Evolutionary conservation across 441 rosid species (phyloP).

Genomic region (Raphanus hybrid): DNA sequence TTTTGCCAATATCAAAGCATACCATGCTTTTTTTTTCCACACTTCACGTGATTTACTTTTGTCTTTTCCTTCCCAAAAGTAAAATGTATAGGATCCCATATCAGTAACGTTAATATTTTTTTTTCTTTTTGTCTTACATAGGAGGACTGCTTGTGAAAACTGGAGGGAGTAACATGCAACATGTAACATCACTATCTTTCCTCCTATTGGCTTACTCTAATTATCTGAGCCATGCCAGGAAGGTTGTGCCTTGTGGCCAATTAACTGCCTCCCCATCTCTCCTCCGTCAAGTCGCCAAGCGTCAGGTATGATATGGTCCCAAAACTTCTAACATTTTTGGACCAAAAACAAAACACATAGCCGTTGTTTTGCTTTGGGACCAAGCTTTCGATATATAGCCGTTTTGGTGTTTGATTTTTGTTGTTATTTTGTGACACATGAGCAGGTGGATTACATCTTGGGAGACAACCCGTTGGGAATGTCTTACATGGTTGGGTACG

Average conservation of each 20-base stretch:
- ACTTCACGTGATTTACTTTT: constrained; percentile 43
- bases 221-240: constrained; percentile 67
- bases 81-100: neutral
- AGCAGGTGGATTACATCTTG: constrained; percentile 72
- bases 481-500: constrained; percentile 82
- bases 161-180: constrained; percentile 87
- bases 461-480: constrained; percentile 73
- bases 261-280: constrained; percentile 60
- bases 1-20: constrained; percentile 18
- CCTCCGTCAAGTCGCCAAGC: constrained; percentile 62
- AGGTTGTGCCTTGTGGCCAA: constrained; percentile 65
- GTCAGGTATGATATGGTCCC: constrained; percentile 55
- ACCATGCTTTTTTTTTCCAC: neutral
- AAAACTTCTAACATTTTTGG: neutral
- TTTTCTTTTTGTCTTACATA: constrained; percentile 23
- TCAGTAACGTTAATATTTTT: neutral
- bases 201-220: constrained; percentile 67
- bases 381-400: constrained; percentile 18
- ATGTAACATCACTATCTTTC: constrained; percentile 77
- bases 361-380: constrained; percentile 30
- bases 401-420: neutral
- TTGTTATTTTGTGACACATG: neutral
- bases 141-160: constrained; percentile 74
- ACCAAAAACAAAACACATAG: constrained; percentile 22
- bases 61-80: constrained; percentile 27